A percentile compares a stretch with the other conserved stretches of the same genome.
Evolutionary conservation across 331 rosid genomes (phyloP).

Genomic region (Spiraea crenata): DNA sequence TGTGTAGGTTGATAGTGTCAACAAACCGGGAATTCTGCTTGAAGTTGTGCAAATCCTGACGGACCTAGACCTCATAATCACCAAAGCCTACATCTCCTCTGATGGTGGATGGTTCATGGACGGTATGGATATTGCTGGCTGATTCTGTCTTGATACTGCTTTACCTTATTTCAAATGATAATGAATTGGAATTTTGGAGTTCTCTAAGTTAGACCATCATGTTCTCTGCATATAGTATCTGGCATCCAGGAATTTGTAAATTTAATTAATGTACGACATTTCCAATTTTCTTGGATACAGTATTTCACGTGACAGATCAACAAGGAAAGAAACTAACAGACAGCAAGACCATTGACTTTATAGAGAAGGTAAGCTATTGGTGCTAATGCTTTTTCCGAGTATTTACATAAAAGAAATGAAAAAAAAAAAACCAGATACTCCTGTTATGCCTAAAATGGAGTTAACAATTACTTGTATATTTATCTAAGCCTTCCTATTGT

Average conservation of each 20-base stretch:
- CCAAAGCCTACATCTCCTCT: slow-evolving; percentile 83
- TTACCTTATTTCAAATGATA: not conserved
- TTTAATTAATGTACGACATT: slow-evolving; percentile 27
- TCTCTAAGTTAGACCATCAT: no score
- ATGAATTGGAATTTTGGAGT: no score
- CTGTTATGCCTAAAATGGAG: not conserved
- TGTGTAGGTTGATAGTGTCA: slow-evolving; percentile 68
- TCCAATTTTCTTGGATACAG: slow-evolving; percentile 39
- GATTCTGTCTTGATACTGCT: not conserved
- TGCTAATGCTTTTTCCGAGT: not conserved
- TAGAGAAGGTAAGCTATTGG: slow-evolving; percentile 64
- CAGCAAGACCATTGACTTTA: slow-evolving; percentile 58
- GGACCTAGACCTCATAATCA: slow-evolving; percentile 81
- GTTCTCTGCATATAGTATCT: not conserved
- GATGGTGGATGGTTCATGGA: slow-evolving; percentile 96
- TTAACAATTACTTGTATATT: not conserved
- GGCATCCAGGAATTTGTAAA: slow-evolving; percentile 1
- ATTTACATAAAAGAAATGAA: not conserved
- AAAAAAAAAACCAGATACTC: no score
- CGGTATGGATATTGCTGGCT: slow-evolving; percentile 43
- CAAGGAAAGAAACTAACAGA: slow-evolving; percentile 81
- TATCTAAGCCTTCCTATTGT: not conserved
- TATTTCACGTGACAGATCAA: slow-evolving; percentile 87
- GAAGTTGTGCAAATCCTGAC: slow-evolving; percentile 79
- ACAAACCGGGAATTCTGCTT: slow-evolving; percentile 87